Evolutionary conservation across 2,329 filamentous ascomycete species (phyloP).

Genomic region (Metarhizium rileyi): DNA sequence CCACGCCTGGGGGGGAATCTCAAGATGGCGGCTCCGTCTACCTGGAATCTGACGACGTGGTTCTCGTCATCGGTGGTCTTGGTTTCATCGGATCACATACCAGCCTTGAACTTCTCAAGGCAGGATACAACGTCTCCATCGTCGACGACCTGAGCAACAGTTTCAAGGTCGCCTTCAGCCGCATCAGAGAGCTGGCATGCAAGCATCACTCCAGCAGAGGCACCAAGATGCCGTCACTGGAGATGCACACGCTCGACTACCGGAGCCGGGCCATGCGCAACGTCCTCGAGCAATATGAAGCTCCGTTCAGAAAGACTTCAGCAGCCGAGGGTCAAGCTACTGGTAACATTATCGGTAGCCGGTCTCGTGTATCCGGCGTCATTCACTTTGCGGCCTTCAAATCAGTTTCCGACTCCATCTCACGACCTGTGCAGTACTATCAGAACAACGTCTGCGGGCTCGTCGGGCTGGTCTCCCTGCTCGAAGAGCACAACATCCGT

Average conservation of each 20-base stretch:
- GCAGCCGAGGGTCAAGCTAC: neutral
- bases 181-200: slow-evolving; percentile 13
- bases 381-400: slow-evolving; percentile 63
- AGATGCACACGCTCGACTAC: slow-evolving; percentile 30
- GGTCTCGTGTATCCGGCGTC: slow-evolving; percentile 47
- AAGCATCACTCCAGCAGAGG: slow-evolving; percentile 17
- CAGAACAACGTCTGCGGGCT: slow-evolving; percentile 58
- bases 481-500: slow-evolving; percentile 51
- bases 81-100: slow-evolving; percentile 49
- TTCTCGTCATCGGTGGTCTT: slow-evolving; percentile 42
- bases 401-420: slow-evolving; percentile 54
- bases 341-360: slow-evolving; percentile 9
- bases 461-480: slow-evolving; percentile 45
- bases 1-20: neutral
- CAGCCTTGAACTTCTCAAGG: slow-evolving; percentile 41
- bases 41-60: slow-evolving; percentile 14
- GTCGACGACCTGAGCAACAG: slow-evolving; percentile 37
- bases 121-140: slow-evolving; percentile 42
- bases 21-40: slow-evolving; percentile 8
- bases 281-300: slow-evolving; percentile 25
- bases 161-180: slow-evolving; percentile 18
- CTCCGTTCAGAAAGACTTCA: neutral
- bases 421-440: slow-evolving; percentile 53
- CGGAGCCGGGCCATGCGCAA: slow-evolving; percentile 26
- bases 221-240: slow-evolving; percentile 15